Conservation (phyloP, 2,329 filamentous ascomycete species). For the Claviceps sp. region DNA sequence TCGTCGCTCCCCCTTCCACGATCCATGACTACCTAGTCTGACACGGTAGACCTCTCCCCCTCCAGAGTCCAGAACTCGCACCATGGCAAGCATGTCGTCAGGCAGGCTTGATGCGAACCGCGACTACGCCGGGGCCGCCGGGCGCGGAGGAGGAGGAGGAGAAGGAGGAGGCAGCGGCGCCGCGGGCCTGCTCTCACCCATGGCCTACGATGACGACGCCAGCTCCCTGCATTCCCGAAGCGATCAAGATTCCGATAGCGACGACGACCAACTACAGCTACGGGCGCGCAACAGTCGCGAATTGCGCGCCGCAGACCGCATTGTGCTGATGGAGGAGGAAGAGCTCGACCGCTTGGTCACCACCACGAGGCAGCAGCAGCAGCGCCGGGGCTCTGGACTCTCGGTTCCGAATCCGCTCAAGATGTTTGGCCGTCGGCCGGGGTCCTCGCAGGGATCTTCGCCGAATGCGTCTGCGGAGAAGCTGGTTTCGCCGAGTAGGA, state of each 20-base stretch:
- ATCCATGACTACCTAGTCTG: too few species aligned
- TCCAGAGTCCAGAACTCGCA: not conserved
- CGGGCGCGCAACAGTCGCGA: conserved; percentile 56
- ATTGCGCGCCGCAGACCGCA: conserved; percentile 53
- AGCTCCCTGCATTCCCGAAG: conserved; percentile 51
- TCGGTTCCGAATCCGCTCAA: conserved; percentile 37
- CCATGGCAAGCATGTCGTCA: conserved; percentile 7
- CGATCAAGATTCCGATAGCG: conserved; percentile 64
- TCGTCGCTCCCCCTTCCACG: too few species aligned
- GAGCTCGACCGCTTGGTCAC: conserved; percentile 50
- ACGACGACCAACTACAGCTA: conserved; percentile 56
- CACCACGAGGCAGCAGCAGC: conserved; percentile 33
- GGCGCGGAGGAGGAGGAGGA: conserved; percentile 8
- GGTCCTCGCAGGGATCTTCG: conserved; percentile 21
- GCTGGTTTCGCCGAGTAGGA: conserved; percentile 32
- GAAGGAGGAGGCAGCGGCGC: conserved; percentile 8
- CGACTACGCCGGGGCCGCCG: conserved; percentile 8
- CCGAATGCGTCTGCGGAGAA: conserved; percentile 35
- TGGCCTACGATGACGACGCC: conserved; percentile 55
- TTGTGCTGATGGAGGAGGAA: conserved; percentile 64
- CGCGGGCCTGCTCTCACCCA: conserved; percentile 45
- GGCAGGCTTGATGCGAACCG: conserved; percentile 12
- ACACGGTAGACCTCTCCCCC: not conserved
- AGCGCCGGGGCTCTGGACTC: conserved; percentile 35
- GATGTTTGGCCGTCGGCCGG: conserved; percentile 25